Base-by-base conservation (phyloP, 192 early-diverging fungal species). In the Linnemannia schmuckeri region DNA sequence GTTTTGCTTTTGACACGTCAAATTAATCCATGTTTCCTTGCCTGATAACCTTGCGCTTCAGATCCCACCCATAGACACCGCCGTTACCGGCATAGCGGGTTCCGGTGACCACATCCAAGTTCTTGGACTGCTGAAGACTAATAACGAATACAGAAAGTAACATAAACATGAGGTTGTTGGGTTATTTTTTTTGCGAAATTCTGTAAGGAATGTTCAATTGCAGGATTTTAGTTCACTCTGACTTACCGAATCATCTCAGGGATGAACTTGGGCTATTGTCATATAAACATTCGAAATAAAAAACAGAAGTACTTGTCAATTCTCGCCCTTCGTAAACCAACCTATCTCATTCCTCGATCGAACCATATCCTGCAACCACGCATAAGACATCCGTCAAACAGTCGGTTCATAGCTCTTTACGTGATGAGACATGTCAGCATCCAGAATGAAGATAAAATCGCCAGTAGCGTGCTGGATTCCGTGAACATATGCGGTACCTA, bases 341-440 rank as follows among this genome's bases (percentile, higher is more conserved):
- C 0, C 52, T n/a, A 33, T 57, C 46, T 0, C 46, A 24, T 17
- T 30, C 47, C 12, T 52, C 40, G 9, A 52, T 52, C 3, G 47
- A 37, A 12, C 22, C 13, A 30, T 54, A 18, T 52, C 42, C 70
- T 10, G 6, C 22, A 18, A n/a, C 41, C 6, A 74, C 52, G 8
- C 4, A 37, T 41, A 49, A 30, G 6, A 20, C 3, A 44, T 42
- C 24, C 3, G 12, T 5, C 61, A 15, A 15, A 46, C 27, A 15
- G 18, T 69, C 2, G 44, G 0, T n/a, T 30, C 5, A 15, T 37
- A 47, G 40, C 13, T 30, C 66, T 81, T 88, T 94, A 97, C 96
- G 83, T 99, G 98, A 88, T 99, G 98, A 37, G 97, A 98, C 94
- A 99, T 97, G 85, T 99, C 98, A 33, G 98, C 97, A 82, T 99